Base-by-base conservation (phyloP, 2,329 filamentous ascomycete species). In the Fusarium begoniae region DNA sequence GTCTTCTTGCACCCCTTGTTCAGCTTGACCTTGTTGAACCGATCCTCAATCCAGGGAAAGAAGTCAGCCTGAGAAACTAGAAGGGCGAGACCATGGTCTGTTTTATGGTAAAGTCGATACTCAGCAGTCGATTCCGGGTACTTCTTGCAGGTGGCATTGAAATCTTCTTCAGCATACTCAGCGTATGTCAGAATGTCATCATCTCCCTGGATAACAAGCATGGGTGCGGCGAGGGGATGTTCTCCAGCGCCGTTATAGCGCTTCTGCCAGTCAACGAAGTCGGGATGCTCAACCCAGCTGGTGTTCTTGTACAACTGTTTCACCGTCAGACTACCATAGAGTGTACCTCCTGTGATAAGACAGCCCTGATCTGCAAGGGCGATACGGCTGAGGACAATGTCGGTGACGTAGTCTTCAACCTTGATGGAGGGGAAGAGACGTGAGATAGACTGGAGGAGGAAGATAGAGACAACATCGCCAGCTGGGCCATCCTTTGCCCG, bases 291-390 rank as follows among this genome's bases (percentile, higher is more conserved):
- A 3, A 66, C 12, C 66, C 66, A 70, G 35, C 47, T 66, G 1
- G 66, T 70, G 38, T 70, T 70, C 30, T 70, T 70, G 20, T 70
- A 70, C 0, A 70, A 24, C 17, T 70, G 6, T 18, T 61, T 30
- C 3, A 37, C 48, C 0, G 60, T 70, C 0, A 70, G 40, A 15
- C 22, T 32, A 7, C 60, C n/a, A 24, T 60, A 70, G 2, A 70
- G 8, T 5, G 55, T 11, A 7, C 6, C 47, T 5, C 68, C 66
- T 3, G 68, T 47, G 38, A 1, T 6, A 0, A 70, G 5, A 10
- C 68, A 70, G 4, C 59, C 68, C 20, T 70, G 68, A 4, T 47
- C 53, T 6, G 68, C 66, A 14, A 70, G 68, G 7, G 40, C 7
- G 5, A 70, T 61, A 0, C 68, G 68, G 17, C 24, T 35, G 8